Evolutionary conservation across 2,329 filamentous ascomycete species (phyloP), one percentile per base, ranked within the genome.

Genomic region (Colletotrichum filicis): DNA sequence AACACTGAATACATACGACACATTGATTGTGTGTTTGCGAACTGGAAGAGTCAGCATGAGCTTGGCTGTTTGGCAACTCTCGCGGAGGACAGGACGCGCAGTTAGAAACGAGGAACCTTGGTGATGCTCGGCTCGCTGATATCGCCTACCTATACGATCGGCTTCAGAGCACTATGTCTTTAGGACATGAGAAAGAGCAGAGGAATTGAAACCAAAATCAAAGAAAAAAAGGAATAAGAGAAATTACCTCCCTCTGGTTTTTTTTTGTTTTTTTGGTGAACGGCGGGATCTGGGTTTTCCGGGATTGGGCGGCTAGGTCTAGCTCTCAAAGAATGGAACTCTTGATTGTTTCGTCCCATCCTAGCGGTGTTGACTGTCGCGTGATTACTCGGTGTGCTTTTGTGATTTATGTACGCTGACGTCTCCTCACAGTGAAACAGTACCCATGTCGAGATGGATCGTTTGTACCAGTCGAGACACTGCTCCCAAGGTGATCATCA

Each of bases 281-380:
- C 61, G 56, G 35, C 57, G 71, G 19, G 61, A 63, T 61, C 35
- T 66, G 66, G 71, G 71, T 46, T 57, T 66, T 71, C 61, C 63
- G 42, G 61, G 66, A 61, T 73, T 73, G 62, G 67, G 66, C 71
- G 35, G 71, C 58, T 73, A 70, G 57, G 22, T 65, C 68, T 73
- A 71, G 71, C 71, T 35, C 61, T 73, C 71, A 66, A 61, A 66
- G 71, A 73, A 71, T 71, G 67, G 67, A 73, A 73, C 61, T 73
- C 61, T 65, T 61, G 71, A 73, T 57, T 73, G 61, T 73, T 73
- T 66, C 59, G 61, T 73, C 67, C 71, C 71, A 73, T 71, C 32
- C 35, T 24, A 30, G 16, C 49, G 14, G 57, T 55, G 26, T 52
- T 26, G n/a, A 42, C 19, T 37, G 16, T 42, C n/a, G 12, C 24